phyloP scores from a whole-genome alignment of 139 green algal genomes.

The Tetradesmus lagerheimii region DNA sequence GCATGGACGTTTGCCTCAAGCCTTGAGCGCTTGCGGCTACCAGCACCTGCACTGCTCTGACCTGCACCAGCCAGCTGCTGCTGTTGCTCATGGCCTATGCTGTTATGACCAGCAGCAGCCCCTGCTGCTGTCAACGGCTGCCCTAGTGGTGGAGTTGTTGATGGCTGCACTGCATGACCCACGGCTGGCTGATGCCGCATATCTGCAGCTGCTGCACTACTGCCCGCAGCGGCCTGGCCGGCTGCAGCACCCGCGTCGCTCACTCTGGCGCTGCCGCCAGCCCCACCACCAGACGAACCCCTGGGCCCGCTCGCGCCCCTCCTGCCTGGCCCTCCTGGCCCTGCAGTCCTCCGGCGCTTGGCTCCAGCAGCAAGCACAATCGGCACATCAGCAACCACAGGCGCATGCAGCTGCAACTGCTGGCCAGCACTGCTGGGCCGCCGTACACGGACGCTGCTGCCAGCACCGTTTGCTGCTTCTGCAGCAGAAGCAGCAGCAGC shows the following conservation, averaged over 20 bases:
- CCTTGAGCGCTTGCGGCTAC: background rate
- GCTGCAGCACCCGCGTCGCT: background rate
- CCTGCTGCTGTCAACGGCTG: background rate
- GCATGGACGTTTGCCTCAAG: background rate
- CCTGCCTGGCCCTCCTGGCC: background rate
- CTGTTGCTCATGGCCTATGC: background rate
- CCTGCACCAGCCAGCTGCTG: conserved; percentile 8
- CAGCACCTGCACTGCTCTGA: background rate
- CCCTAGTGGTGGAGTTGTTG: background rate
- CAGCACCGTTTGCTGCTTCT: background rate
- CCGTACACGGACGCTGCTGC: background rate
- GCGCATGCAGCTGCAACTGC: conserved; percentile 3
- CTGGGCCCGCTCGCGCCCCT: background rate
- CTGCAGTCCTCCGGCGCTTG: conserved; percentile 22
- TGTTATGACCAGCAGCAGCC: background rate
- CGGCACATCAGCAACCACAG: background rate
- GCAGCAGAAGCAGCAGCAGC: background rate
- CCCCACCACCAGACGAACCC: background rate
- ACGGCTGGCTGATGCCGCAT: background rate
- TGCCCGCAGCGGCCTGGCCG: background rate
- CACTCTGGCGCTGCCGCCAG: background rate
- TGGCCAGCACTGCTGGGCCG: background rate
- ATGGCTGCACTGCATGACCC: background rate
- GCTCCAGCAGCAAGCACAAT: conserved; percentile 4
- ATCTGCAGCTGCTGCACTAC: background rate